Evolutionary conservation across 2,329 filamentous ascomycete genomes (phyloP).

Genomic region (Colletotrichum gigasporum): DNA sequence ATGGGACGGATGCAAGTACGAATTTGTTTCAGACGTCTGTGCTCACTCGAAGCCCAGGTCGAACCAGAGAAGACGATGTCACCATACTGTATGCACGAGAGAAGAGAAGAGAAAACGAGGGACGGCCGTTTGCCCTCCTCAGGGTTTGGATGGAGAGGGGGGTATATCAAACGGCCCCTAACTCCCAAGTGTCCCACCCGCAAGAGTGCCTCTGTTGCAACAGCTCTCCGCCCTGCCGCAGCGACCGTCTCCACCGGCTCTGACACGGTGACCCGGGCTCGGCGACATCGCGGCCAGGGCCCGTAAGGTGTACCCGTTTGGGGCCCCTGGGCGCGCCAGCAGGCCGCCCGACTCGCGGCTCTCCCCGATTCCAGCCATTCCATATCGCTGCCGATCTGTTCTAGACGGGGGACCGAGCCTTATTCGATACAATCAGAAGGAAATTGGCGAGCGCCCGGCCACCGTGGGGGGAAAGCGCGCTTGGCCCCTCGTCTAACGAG

Average conservation of each 20-base stretch:
- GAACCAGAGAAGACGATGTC: constrained; percentile 12
- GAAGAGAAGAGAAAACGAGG: constrained; percentile 2
- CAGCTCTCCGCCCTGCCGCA: constrained; percentile 23
- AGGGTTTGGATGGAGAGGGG: not conserved
- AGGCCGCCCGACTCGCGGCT: not conserved
- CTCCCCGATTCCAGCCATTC: not conserved
- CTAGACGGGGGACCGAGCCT: not conserved
- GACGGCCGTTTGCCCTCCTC: not conserved
- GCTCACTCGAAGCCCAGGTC: not conserved
- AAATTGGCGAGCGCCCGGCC: too few species aligned
- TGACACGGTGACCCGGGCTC: constrained; percentile 15
- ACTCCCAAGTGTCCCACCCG: not conserved
- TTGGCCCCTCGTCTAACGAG: constrained; percentile 8
- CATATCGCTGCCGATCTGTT: not conserved
- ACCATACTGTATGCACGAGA: constrained; percentile 10
- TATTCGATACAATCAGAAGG: not conserved
- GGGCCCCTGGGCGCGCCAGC: not conserved
- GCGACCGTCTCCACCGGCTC: constrained; percentile 5
- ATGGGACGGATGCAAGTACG: constrained; percentile 15
- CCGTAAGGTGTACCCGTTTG: not conserved
- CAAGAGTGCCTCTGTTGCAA: constrained; percentile 14
- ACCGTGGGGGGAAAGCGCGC: not conserved
- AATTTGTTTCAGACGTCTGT: constrained; percentile 4
- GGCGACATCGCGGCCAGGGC: not conserved
- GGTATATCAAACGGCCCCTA: not conserved